Conservation (phyloP, 192 early-diverging fungal species). For the Powellomyces hirtus region DNA sequence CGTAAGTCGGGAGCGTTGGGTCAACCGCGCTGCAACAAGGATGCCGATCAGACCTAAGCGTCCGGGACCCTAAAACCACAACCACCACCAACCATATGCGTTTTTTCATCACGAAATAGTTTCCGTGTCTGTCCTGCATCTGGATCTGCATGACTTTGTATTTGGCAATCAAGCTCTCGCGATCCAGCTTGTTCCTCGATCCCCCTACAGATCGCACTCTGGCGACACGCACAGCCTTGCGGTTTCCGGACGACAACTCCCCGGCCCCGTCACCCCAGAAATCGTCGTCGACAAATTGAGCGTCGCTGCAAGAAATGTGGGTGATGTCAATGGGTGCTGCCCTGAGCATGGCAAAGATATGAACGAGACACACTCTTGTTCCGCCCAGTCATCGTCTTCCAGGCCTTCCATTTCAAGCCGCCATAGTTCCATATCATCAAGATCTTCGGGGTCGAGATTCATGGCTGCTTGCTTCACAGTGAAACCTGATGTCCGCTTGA, state of each 20-base stretch:
- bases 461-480: slow-evolving; percentile 66
- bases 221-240: slow-evolving; percentile 1
- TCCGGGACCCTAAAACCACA: background rate
- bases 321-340: background rate
- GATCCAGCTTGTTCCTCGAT: slow-evolving; percentile 27
- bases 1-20: slow-evolving; percentile 82
- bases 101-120: slow-evolving; percentile 83
- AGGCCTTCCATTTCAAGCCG: slow-evolving; percentile 71
- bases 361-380: slow-evolving; percentile 55
- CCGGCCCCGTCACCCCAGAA: slow-evolving; percentile 80
- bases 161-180: slow-evolving; percentile 71
- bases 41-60: background rate
- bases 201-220: slow-evolving; percentile 20
- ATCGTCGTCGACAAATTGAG: slow-evolving; percentile 77
- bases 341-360: background rate
- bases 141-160: slow-evolving; percentile 89
- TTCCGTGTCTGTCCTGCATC: slow-evolving; percentile 79
- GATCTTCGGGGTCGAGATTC: slow-evolving; percentile 57
- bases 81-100: slow-evolving; percentile 55
- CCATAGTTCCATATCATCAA: slow-evolving; percentile 77
- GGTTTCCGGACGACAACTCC: background rate
- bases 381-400: slow-evolving; percentile 67
- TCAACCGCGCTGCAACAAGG: slow-evolving; percentile 61
- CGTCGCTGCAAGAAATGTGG: slow-evolving; percentile 54
- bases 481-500: slow-evolving; percentile 86